Evolutionary conservation across 352 stramenopile species (phyloP).

Genomic region (Thraustochytrium striatum): DNA sequence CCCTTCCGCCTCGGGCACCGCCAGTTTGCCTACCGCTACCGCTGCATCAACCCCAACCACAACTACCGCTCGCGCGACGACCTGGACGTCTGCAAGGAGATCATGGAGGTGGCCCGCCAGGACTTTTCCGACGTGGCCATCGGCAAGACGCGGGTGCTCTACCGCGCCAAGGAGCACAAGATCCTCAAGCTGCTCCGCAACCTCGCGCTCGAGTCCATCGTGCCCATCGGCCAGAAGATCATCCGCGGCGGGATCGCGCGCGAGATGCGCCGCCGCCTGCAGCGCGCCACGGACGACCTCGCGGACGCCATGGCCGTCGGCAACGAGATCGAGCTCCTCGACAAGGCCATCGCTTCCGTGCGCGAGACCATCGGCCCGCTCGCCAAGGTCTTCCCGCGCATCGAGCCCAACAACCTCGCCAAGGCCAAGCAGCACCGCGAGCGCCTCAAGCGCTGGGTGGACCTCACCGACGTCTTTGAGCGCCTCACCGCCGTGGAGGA

Average conservation of each 20-base stretch:
- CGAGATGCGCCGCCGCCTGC: slow-evolving; percentile 22
- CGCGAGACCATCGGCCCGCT: slow-evolving; percentile 16
- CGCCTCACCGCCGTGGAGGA: slow-evolving; percentile 22
- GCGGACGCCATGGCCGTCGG: slow-evolving; percentile 11
- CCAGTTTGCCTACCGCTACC: slow-evolving; percentile 52
- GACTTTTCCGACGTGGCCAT: slow-evolving; percentile 43
- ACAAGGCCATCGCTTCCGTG: slow-evolving; percentile 34
- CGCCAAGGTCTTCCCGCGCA: neutral
- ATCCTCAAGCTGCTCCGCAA: slow-evolving; percentile 36
- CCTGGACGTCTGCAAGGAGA: slow-evolving; percentile 23
- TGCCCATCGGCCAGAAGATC: slow-evolving; percentile 38
- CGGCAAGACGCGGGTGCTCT: slow-evolving; percentile 47
- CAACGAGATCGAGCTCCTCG: slow-evolving; percentile 43
- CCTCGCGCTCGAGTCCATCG: slow-evolving; percentile 43
- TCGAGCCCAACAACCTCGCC: slow-evolving; percentile 52
- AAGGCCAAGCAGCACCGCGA: slow-evolving; percentile 21
- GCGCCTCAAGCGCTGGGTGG: slow-evolving; percentile 54
- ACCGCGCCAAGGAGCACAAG: slow-evolving; percentile 46
- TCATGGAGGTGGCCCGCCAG: neutral
- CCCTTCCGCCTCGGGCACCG: slow-evolving; percentile 90
- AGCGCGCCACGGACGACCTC: neutral
- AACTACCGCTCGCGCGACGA: slow-evolving; percentile 26
- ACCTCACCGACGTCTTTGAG: slow-evolving; percentile 50
- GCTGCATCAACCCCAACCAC: slow-evolving; percentile 47
- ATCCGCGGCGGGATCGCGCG: slow-evolving; percentile 41